phyloP scores from a whole-genome alignment of 768 basidiomycete genomes.

The Mycena galericulata region DNA sequence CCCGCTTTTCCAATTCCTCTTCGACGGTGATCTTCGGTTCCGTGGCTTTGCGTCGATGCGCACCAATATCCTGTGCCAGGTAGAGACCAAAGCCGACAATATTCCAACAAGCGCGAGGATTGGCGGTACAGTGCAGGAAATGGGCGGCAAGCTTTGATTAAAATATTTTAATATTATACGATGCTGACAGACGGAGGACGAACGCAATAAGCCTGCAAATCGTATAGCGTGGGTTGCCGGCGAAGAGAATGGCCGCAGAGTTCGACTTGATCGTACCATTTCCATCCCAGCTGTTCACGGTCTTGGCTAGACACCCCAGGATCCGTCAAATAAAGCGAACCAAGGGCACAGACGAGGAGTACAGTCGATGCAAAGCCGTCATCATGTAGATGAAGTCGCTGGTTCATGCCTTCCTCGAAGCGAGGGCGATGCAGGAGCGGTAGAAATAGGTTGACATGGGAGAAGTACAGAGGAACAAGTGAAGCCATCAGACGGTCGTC shows the following conservation, averaged over 20 bases:
- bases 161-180: background rate
- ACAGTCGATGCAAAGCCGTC: constrained; percentile 55
- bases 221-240: background rate
- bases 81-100: background rate
- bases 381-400: constrained; percentile 47
- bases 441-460: background rate
- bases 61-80: background rate
- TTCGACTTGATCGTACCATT: background rate
- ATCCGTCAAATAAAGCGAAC: constrained; percentile 36
- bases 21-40: background rate
- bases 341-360: constrained; percentile 64
- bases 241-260: background rate
- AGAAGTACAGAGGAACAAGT: background rate
- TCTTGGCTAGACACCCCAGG: background rate
- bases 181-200: constrained; percentile 10
- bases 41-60: background rate
- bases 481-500: background rate
- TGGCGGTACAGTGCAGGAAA: background rate
- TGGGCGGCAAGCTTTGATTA: background rate
- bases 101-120: background rate
- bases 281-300: background rate
- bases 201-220: constrained; percentile 11
- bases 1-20: background rate
- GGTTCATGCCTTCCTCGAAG: background rate
- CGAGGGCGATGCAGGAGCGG: background rate